Conservation (phyloP, 495 filamentous ascomycete species). For the Talaromyces trachyspermus region DNA sequence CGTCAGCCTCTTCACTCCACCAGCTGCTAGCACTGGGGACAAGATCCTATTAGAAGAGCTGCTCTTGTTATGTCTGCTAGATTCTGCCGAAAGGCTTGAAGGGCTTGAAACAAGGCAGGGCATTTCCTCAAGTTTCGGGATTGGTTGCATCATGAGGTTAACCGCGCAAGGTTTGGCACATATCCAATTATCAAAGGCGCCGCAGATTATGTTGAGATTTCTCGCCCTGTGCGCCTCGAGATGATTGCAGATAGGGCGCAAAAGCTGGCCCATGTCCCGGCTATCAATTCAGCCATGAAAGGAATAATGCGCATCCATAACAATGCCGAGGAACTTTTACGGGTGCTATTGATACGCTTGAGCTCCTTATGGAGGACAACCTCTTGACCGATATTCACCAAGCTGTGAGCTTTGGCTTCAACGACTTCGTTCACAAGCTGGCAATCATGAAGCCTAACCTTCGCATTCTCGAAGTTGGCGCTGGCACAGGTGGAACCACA, state of each 20-base stretch:
- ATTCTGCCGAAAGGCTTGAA: background rate
- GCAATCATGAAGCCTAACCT: slow-evolving; percentile 31
- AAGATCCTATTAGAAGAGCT: slow-evolving; percentile 1
- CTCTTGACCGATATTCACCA: slow-evolving; percentile 20
- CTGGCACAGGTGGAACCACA: slow-evolving; percentile 34
- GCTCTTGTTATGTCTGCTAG: background rate
- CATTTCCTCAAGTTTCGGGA: background rate
- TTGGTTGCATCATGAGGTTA: background rate
- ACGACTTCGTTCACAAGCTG: slow-evolving; percentile 16
- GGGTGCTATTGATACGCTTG: slow-evolving; percentile 17
- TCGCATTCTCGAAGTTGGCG: slow-evolving; percentile 40
- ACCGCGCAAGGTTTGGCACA: background rate
- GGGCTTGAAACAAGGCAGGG: background rate
- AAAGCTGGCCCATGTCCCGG: too few relatives aligned
- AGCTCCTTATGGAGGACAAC: slow-evolving; percentile 20
- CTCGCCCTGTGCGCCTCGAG: too few relatives aligned
- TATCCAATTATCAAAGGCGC: background rate
- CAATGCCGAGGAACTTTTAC: slow-evolving; percentile 8
- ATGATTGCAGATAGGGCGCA: too few relatives aligned
- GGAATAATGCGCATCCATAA: background rate
- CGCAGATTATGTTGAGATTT: background rate
- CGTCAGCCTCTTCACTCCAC: too few relatives aligned
- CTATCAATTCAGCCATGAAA: too few relatives aligned
- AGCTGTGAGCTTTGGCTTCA: slow-evolving; percentile 5
- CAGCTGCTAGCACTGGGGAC: too few relatives aligned